A percentile compares a stretch with the other conserved stretches of the same genome.
phyloP scores from a whole-genome alignment of 176 grass and related monocot genomes.

The Oryza australiensis region DNA sequence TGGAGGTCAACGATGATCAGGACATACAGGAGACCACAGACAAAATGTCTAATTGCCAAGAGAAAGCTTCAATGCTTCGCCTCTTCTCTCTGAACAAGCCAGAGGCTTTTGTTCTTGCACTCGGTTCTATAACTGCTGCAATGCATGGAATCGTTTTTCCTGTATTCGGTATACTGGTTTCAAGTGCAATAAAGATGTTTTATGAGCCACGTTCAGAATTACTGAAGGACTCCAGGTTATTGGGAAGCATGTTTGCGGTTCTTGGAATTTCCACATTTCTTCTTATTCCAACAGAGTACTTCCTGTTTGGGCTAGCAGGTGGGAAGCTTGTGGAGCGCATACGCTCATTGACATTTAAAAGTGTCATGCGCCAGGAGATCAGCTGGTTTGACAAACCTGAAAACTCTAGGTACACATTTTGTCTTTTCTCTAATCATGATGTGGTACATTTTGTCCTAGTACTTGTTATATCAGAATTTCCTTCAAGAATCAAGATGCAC shows the following conservation, averaged over 20 bases:
- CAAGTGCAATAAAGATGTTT: constrained; percentile 72
- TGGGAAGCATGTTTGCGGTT: constrained; percentile 66
- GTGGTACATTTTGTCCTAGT: not conserved
- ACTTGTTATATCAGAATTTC: not conserved
- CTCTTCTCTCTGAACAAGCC: constrained; percentile 80
- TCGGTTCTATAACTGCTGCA: constrained; percentile 58
- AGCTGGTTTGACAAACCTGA: constrained; percentile 83
- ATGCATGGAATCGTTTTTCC: constrained; percentile 62
- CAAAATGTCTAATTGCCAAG: constrained; percentile 17
- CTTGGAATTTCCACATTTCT: constrained; percentile 42
- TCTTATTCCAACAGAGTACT: constrained; percentile 57
- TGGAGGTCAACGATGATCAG: constrained; percentile 35
- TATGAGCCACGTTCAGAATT: constrained; percentile 64
- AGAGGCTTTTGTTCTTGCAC: constrained; percentile 54
- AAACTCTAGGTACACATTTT: constrained; percentile 61
- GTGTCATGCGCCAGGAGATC: constrained; percentile 72
- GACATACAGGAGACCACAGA: constrained; percentile 24
- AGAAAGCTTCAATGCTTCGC: constrained; percentile 50
- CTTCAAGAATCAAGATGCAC: no score
- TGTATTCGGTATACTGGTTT: constrained; percentile 61
- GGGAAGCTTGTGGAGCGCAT: constrained; percentile 80
- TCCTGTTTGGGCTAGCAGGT: constrained; percentile 77
- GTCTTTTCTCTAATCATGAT: not conserved
- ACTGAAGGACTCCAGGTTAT: constrained; percentile 69
- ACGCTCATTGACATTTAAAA: constrained; percentile 57